Evolutionary conservation across 305 asterid genomes (phyloP), one percentile per base, ranked within the genome.

Genomic region (Fraxinus sp.): DNA sequence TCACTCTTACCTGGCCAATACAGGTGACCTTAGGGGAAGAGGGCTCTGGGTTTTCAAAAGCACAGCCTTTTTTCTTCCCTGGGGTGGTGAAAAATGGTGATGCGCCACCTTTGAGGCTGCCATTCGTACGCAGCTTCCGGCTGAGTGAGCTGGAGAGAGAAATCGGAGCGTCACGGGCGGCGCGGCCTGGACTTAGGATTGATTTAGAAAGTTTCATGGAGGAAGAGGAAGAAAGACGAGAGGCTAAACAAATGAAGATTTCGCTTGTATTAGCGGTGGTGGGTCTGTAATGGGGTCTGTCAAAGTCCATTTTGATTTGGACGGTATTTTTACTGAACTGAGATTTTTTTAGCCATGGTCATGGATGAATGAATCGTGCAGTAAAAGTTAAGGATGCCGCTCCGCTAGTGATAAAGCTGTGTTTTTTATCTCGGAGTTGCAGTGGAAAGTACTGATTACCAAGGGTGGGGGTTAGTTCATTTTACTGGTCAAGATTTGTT

Each of bases 21-120:
- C 98, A 94, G 22, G 99, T 95, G 10, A 95, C 99, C 73, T 95
- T 95, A 0, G 99, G 99, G 0, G 99, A 96, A 85, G 99, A 90
- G 0, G 98, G 99, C 73, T 94, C 98, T 0, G 97, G 98, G 83
- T 94, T 94, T 7, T 96, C 99, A 41, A 91, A 94, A 1, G 83
- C 92, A 66, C 93, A 85, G 10, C 95, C 97, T 18, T 90, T 83
- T 78, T 91, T 93, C 86, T 91, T 93, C 10, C 90, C 90, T 28
- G 86, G 77, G 22, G 90, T 57, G 11, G 94, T 79, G 85, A 92
- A 89, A 78, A 94, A 91, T 3, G 99, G 98, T 5, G 99, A 93
- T 0, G 97, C 93, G 71, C 98, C 96, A 4, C 91, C 94, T 44
- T 92, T 96, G 52, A 93, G 76, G 79, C 98, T 94, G 44, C 98